Conservation (phyloP, 495 filamentous ascomycete species). For the Hypoxylon intermedium region DNA sequence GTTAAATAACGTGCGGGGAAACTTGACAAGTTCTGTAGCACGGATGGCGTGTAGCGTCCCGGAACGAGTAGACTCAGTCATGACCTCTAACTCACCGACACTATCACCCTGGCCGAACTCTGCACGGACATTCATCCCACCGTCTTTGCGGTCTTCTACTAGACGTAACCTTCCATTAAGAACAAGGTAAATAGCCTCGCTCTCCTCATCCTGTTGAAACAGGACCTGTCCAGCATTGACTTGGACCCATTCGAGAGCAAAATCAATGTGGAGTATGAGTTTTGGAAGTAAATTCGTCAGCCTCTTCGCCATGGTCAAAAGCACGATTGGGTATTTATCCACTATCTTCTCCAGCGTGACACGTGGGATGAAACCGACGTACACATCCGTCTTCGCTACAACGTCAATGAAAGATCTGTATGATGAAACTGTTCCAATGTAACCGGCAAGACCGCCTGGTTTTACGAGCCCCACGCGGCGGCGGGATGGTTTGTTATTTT, state of each 20-base stretch:
- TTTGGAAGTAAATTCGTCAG: slow-evolving; percentile 87
- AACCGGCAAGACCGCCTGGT: slow-evolving; percentile 92
- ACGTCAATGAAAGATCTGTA: slow-evolving; percentile 97
- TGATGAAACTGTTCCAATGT: slow-evolving; percentile 90
- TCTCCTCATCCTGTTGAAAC: slow-evolving; percentile 92
- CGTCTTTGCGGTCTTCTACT: slow-evolving; percentile 77
- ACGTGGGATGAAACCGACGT: slow-evolving; percentile 92
- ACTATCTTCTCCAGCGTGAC: slow-evolving; percentile 88
- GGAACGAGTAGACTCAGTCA: slow-evolving; percentile 89
- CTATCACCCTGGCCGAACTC: slow-evolving; percentile 98
- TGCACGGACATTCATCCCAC: slow-evolving; percentile 85
- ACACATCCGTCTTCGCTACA: slow-evolving; percentile 96
- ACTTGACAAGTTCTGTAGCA: slow-evolving; percentile 94
- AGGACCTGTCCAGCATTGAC: slow-evolving; percentile 93
- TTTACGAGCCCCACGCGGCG: slow-evolving; percentile 90
- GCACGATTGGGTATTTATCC: slow-evolving; percentile 87
- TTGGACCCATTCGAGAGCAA: slow-evolving; percentile 97
- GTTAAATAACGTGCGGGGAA: slow-evolving; percentile 95
- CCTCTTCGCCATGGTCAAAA: slow-evolving; percentile 94
- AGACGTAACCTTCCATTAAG: slow-evolving; percentile 88
- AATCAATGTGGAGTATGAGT: slow-evolving; percentile 96
- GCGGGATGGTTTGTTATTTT: slow-evolving; percentile 34
- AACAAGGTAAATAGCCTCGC: slow-evolving; percentile 97
- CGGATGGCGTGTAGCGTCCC: slow-evolving; percentile 94
- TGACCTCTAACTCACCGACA: slow-evolving; percentile 94